These are phyloP conservation scores for Thoreauomyces humboldtii DNA, from an alignment of 192 early-diverging fungal genomes.

Conservation along the genomic window DNA sequence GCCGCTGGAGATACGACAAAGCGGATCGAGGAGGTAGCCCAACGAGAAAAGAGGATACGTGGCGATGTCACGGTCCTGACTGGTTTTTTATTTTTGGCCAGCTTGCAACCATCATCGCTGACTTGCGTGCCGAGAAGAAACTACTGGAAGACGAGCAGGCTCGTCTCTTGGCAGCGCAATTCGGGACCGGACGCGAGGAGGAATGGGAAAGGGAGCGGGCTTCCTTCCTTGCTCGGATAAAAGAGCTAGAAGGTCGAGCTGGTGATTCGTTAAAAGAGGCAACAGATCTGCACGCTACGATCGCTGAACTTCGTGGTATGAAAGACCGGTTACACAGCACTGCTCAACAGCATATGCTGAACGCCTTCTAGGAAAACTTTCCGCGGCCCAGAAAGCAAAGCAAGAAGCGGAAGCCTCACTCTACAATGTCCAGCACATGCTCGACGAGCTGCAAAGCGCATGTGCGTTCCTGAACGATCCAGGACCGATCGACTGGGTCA, in stretches of 20 bases:
- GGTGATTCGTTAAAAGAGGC: slow-evolving; percentile 36
- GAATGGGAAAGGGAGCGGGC: slow-evolving; percentile 40
- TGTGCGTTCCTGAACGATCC: not conserved
- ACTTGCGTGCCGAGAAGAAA: slow-evolving; percentile 46
- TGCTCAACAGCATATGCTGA: too few relatives aligned
- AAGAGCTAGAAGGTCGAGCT: slow-evolving; percentile 30
- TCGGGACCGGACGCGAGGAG: slow-evolving; percentile 38
- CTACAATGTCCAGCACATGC: slow-evolving; percentile 40
- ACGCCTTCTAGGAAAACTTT: slow-evolving; percentile 1
- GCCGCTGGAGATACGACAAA: not conserved
- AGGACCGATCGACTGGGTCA: slow-evolving; percentile 1
- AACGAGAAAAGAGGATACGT: slow-evolving; percentile 28
- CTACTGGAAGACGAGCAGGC: slow-evolving; percentile 48
- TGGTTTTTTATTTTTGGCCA: too few relatives aligned
- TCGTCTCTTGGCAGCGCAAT: slow-evolving; percentile 39
- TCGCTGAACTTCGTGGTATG: slow-evolving; percentile 20
- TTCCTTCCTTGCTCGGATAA: slow-evolving; percentile 30
- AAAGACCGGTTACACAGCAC: too few relatives aligned
- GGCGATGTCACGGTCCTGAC: not conserved
- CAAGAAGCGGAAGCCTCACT: slow-evolving; percentile 21
- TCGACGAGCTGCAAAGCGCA: slow-evolving; percentile 30
- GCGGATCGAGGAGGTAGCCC: not conserved
- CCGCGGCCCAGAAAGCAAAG: slow-evolving; percentile 21
- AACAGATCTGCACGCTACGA: slow-evolving; percentile 15
- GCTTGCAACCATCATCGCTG: slow-evolving; percentile 47